Conservation (phyloP, 2,329 filamentous ascomycete species). For the Penicillium sp. region DNA sequence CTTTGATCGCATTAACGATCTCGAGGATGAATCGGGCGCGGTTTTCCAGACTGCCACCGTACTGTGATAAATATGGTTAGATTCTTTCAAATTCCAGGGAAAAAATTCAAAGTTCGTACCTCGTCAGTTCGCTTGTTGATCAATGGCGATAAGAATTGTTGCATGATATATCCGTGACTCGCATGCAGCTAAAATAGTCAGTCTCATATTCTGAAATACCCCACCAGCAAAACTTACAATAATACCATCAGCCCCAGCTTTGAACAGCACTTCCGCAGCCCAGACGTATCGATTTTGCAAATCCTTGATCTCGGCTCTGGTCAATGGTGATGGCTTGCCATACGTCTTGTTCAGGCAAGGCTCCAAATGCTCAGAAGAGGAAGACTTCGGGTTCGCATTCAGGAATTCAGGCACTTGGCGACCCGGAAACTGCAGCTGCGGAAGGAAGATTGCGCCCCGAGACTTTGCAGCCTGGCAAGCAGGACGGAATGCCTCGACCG, state of each 20-base stretch:
- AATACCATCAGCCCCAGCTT: slow-evolving; percentile 24
- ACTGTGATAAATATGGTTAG: slow-evolving; percentile 1
- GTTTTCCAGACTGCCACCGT: slow-evolving; percentile 21
- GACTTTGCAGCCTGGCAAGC: slow-evolving; percentile 23
- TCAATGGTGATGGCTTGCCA: slow-evolving; percentile 19
- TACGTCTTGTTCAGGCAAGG: slow-evolving; percentile 18
- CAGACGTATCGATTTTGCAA: slow-evolving; percentile 21
- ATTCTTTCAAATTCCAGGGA: no score
- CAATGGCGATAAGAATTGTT: slow-evolving; percentile 18
- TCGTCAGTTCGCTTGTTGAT: slow-evolving; percentile 19
- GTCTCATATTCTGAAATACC: not conserved
- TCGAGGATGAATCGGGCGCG: slow-evolving; percentile 23
- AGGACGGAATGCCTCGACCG: slow-evolving; percentile 23
- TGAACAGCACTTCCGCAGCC: slow-evolving; percentile 17
- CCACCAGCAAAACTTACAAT: slow-evolving; percentile 6
- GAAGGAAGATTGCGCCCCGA: slow-evolving; percentile 22
- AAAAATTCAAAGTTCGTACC: no score
- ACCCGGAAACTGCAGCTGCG: slow-evolving; percentile 25
- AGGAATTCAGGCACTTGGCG: slow-evolving; percentile 24
- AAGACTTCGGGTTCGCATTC: slow-evolving; percentile 23
- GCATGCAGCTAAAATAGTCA: slow-evolving; percentile 10
- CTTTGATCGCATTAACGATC: slow-evolving; percentile 18
- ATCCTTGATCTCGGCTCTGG: slow-evolving; percentile 17
- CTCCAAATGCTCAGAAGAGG: slow-evolving; percentile 19
- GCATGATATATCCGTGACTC: slow-evolving; percentile 23